Evolutionary conservation across 441 rosid species (phyloP).

Genomic region (Raphanus hybrid): DNA sequence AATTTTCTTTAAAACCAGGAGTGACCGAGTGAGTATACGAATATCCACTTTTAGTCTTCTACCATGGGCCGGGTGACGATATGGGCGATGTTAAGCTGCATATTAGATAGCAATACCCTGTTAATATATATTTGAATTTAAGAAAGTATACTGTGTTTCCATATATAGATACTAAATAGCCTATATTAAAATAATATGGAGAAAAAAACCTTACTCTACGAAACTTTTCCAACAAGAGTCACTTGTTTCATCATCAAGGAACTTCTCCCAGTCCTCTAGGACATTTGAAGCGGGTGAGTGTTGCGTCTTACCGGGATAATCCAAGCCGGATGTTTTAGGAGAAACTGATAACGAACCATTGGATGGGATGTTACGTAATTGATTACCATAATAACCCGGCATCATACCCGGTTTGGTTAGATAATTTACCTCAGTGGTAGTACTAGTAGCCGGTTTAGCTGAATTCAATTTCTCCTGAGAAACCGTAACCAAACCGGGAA

Average conservation of each 20-base stretch:
- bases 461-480: constrained; percentile 41
- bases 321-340: constrained; percentile 22
- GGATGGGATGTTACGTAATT: constrained; percentile 16
- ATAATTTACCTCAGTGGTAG: constrained; percentile 19
- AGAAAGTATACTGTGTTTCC: too few species aligned
- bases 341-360: constrained; percentile 25
- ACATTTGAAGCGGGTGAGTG: constrained; percentile 51
- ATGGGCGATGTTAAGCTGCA: constrained; percentile 45
- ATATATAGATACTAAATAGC: too few species aligned
- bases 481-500: constrained; percentile 56
- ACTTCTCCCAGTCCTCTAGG: constrained; percentile 28
- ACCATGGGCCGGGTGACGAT: constrained; percentile 42
- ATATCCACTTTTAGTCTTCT: constrained; percentile 14
- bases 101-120: constrained; percentile 8
- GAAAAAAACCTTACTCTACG: too few species aligned
- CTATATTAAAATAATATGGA: too few species aligned
- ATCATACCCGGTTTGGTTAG: constrained; percentile 8
- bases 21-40: not conserved
- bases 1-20: constrained; percentile 1
- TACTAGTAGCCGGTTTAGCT: constrained; percentile 38
- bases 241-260: too few species aligned
- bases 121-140: not conserved
- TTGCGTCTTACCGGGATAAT: constrained; percentile 39
- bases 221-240: too few species aligned
- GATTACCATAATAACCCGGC: constrained; percentile 19